phyloP scores from a whole-genome alignment of 2,329 filamentous ascomycete species.

The Phialemonium atrogriseum region DNA sequence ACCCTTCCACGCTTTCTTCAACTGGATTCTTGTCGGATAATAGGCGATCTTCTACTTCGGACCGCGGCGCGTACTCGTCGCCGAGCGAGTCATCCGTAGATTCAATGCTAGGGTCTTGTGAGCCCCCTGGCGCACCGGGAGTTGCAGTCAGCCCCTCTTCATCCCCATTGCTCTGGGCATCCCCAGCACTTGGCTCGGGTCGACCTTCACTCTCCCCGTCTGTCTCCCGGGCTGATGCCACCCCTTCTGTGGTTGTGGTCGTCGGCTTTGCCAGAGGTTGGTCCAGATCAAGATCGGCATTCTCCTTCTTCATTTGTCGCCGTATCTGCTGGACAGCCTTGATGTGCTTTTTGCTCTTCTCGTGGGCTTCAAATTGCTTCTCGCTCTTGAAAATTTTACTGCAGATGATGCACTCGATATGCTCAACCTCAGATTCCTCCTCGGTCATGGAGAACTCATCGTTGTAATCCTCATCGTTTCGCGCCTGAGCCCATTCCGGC shows the following conservation, averaged over 20 bases:
- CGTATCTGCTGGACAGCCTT: conserved; percentile 77
- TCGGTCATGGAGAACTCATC: conserved; percentile 51
- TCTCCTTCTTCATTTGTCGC: conserved; percentile 76
- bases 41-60: conserved; percentile 33
- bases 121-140: background rate
- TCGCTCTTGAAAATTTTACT: conserved; percentile 80
- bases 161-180: background rate
- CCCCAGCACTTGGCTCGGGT: background rate
- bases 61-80: conserved; percentile 40
- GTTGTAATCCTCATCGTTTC: conserved; percentile 41
- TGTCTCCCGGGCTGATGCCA: too few relatives aligned
- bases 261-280: background rate
- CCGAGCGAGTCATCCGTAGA: conserved; percentile 15
- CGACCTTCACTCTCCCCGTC: background rate
- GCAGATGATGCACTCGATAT: conserved; percentile 71
- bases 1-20: conserved; percentile 11
- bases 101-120: conserved; percentile 14
- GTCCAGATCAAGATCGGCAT: conserved; percentile 48
- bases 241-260: too few relatives aligned
- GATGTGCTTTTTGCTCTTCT: conserved; percentile 92
- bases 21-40: conserved; percentile 7
- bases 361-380: conserved; percentile 83
- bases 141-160: background rate
- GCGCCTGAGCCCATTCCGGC: conserved; percentile 67
- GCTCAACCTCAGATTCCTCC: conserved; percentile 46